These are phyloP conservation scores for Delonix regia DNA, from an alignment of 306 rosid genomes.

Conservation along the genomic window DNA sequence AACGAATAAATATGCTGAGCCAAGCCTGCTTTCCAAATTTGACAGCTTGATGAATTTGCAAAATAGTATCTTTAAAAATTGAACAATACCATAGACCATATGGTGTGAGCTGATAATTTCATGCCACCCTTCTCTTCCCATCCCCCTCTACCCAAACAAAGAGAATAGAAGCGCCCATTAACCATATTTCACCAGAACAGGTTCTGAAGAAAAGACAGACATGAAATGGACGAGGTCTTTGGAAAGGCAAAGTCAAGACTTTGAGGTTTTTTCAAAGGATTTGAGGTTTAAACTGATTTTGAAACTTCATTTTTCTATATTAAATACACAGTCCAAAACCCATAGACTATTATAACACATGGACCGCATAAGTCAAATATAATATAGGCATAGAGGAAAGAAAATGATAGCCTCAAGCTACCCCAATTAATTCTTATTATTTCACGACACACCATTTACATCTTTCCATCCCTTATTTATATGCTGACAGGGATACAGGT, in stretches of 20 bases:
- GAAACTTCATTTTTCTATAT: no score
- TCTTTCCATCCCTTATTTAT: no score
- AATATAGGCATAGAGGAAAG: no score
- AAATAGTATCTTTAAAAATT: neutral
- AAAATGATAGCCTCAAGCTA: no score
- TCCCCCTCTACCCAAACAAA: neutral
- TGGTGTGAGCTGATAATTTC: neutral
- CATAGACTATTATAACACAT: neutral
- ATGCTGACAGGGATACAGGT: no score
- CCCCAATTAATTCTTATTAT: no score
- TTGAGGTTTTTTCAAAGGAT: no score
- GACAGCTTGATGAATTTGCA: constrained; percentile 18
- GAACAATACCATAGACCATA: neutral
- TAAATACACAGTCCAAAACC: no score
- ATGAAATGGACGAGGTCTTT: neutral
- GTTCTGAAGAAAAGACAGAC: neutral
- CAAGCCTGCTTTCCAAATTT: constrained; percentile 1
- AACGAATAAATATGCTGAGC: constrained; percentile 8
- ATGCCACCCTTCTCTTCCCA: neutral
- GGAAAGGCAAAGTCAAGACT: no score
- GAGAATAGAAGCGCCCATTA: neutral
- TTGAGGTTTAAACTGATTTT: no score
- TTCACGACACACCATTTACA: no score
- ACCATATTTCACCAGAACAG: neutral
- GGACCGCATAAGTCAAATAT: neutral